Evolutionary conservation across 139 green algal species (phyloP), one percentile per base, ranked within the genome.

Genomic region (Chlamydomonas sp.): DNA sequence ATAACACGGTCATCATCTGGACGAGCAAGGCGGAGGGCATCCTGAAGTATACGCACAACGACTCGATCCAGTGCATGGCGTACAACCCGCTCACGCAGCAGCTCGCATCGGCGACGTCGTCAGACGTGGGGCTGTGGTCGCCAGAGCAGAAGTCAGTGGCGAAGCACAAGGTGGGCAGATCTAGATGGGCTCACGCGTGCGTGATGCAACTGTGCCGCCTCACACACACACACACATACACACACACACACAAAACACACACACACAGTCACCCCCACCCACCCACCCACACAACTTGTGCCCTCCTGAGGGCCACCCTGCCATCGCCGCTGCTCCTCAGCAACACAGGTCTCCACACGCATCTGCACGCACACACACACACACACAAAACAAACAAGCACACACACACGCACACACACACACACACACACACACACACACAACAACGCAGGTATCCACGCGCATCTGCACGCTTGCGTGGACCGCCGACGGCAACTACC

Each of bases 1-100:
- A 96, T 77, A 91, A 89, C 58, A 93, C 81, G 0, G 81, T 96
- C 43, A 92, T 96, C 72, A 93, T 96, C 50, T 96, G 89, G 89
- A 93, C 87, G 22, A 86, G 67, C 79, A 92, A 90, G 81, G 85
- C 80, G 33, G 84, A 93, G 72, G 89, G 89, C 28, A 86, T 95
- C 28, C 79, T 95, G 2, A 95, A 93, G 69, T 95, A 89, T 70
- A 89, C 72, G 0, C 87, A 95, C 81, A 87, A 89, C 54, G 85
- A 91, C 39, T 81, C 84, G 5, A 87, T 95, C 39, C 86, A 92
- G 74, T 78, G 66, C 2, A 65, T 95, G n/a, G 77, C 86, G 0
- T 95, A 91, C 72, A 95, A 91, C 76, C 87, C 89, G 16, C 64
- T 90, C 36, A 89, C 83, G 13, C 87, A 92, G 75, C 89, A 95